Evolutionary conservation across 306 rosid species (phyloP), one percentile per base, ranked within the genome.

Genomic region (Ormosia emarginata): DNA sequence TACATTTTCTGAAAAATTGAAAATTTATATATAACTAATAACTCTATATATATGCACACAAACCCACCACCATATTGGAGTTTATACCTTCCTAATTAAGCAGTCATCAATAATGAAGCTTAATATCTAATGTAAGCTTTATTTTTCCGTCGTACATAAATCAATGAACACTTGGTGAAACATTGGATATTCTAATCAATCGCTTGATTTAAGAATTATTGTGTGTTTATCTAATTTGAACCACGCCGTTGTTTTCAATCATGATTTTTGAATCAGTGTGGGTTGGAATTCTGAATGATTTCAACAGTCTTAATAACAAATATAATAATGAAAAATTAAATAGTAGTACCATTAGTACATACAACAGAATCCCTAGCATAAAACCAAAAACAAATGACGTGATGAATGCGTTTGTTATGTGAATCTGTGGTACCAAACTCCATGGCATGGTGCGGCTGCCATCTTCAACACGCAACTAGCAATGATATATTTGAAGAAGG

Each of bases 391-490:
- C 17, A 43, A 76, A 75, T 84, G 87, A 79, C 74, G 79, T 43
- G 50, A 84, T 69, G 55, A 74, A 79, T 66, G 84, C 52, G 81
- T 75, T 66, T 84, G 44, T 43, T 65, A 2, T 78, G 24, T 24
- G 24, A 24, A 24, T 24, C 24, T 24, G 62, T 56, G 80, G 80
- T 63, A 53, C 74, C 67, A 73, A 72, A 67, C 69, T 41, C 61
- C 77, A 57, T 70, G 58, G 55, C 67, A 49, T 61, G 65, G 14
- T 69, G 71, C 7, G 47, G 62, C 9, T 69, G 40, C 67, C 80
- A 81, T 71, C 34, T 85, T 64, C 77, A 56, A 81, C 85, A 85
- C 88, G 88, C 88, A 85, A 85, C 6, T 75, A 49, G 70, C 82
- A 75, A 71, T 77, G 80, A 77, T 81, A 47, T 18, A 30, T 69